Evolutionary conservation across 2,329 filamentous ascomycete species (phyloP).

Genomic region (Aspergillus sergii): DNA sequence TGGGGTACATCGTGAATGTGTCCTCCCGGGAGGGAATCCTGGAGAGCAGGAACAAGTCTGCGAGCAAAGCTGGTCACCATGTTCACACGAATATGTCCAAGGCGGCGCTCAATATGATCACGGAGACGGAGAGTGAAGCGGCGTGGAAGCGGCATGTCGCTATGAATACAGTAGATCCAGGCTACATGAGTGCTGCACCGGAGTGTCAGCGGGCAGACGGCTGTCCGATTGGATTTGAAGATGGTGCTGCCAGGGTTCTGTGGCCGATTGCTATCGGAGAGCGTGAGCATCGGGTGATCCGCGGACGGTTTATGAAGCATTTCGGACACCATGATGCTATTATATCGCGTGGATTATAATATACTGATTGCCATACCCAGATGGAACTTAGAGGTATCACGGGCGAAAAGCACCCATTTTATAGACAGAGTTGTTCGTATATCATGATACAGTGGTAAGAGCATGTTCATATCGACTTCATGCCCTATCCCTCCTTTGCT

Average conservation of each 20-base stretch:
- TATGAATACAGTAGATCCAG: slow-evolving; percentile 45
- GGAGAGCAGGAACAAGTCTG: slow-evolving; percentile 22
- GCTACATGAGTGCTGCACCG: slow-evolving; percentile 42
- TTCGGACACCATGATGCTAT: slow-evolving; percentile 14
- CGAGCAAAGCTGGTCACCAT: slow-evolving; percentile 35
- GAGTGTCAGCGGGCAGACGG: slow-evolving; percentile 31
- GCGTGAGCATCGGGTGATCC: slow-evolving; percentile 15
- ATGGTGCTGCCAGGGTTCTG: slow-evolving; percentile 40
- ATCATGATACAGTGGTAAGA: background rate
- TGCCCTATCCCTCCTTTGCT: slow-evolving; percentile 12
- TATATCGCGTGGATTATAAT: background rate
- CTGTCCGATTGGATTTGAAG: slow-evolving; percentile 42
- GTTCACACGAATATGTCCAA: slow-evolving; percentile 48
- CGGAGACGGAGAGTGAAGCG: slow-evolving; percentile 38
- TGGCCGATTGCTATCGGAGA: slow-evolving; percentile 38
- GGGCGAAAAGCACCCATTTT: background rate
- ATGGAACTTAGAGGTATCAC: background rate
- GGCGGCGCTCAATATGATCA: slow-evolving; percentile 46
- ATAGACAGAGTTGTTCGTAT: background rate
- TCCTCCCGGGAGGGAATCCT: slow-evolving; percentile 43
- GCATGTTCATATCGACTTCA: background rate
- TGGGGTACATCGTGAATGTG: slow-evolving; percentile 33
- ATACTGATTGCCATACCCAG: no score
- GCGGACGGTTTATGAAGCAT: slow-evolving; percentile 28
- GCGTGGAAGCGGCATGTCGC: slow-evolving; percentile 37